Percentiles rank a stretch among this genome's conserved stretches.
These are phyloP conservation scores for Colletotrichum graminicola DNA, from an alignment of 2,329 filamentous ascomycete species.

Conservation along the genomic window DNA sequence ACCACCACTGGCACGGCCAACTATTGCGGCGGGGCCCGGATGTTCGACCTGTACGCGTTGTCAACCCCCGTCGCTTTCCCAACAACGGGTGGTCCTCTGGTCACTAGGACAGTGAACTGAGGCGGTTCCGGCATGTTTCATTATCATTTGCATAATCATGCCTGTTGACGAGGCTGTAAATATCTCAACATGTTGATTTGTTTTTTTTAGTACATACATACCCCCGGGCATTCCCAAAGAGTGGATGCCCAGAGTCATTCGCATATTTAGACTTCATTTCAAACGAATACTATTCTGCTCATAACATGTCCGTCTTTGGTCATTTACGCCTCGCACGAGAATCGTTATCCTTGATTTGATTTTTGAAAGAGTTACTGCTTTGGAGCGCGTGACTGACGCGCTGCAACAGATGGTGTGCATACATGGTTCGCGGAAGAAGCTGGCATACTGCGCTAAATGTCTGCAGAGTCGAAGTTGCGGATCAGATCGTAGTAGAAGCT, in stretches of 20 bases:
- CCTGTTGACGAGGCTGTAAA: not conserved
- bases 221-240: conserved; percentile 1
- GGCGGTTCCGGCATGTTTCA: too few relatives aligned
- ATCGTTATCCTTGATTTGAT: not conserved
- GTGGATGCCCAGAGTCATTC: not conserved
- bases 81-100: conserved; percentile 44
- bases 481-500: conserved; percentile 39
- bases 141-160: conserved; percentile 11
- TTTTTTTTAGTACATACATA: conserved; percentile 3
- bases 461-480: conserved; percentile 35
- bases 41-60: conserved; percentile 52
- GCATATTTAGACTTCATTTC: conserved; percentile 13
- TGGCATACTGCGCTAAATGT: not conserved
- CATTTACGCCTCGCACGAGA: not conserved
- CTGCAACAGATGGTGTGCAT: not conserved
- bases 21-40: conserved; percentile 50
- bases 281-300: not conserved
- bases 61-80: conserved; percentile 42
- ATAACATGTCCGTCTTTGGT: too few relatives aligned
- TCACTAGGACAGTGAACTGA: conserved; percentile 30
- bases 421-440: not conserved
- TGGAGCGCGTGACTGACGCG: too few relatives aligned
- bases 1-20: conserved; percentile 47
- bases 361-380: not conserved
- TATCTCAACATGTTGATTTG: conserved; percentile 1